These are phyloP conservation scores for Chionographis japonica DNA, from an alignment of 106 monocot species.

Conservation along the genomic window DNA sequence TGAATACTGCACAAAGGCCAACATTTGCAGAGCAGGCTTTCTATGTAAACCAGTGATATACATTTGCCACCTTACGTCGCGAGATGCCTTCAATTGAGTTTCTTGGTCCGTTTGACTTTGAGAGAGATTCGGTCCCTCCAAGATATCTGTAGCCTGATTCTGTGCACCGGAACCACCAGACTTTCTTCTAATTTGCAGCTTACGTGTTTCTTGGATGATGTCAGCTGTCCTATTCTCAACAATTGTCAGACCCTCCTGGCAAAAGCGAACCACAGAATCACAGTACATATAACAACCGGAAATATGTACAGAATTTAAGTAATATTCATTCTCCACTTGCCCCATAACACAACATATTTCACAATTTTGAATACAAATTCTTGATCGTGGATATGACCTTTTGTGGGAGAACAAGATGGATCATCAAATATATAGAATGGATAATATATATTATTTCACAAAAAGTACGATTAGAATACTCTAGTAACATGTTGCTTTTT, in stretches of 20 bases:
- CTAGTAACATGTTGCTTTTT: no score
- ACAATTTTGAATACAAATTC: no score
- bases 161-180: constrained; percentile 12
- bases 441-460: no score
- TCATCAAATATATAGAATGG: no score
- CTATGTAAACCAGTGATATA: constrained; percentile 19
- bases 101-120: constrained; percentile 43
- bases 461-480: no score
- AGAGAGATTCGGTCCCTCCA: not conserved
- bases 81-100: constrained; percentile 76
- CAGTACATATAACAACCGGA: no score
- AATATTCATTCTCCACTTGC: no score
- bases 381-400: no score
- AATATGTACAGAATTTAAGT: no score
- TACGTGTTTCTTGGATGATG: constrained; percentile 50
- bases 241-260: constrained; percentile 71
- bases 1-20: not conserved
- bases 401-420: no score
- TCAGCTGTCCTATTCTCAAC: constrained; percentile 70
- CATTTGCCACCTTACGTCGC: constrained; percentile 77
- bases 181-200: constrained; percentile 78
- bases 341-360: no score
- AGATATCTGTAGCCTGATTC: constrained; percentile 12
- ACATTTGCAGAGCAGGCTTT: not conserved
- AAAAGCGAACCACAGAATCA: not conserved